These are phyloP conservation scores for Corymbia calophylla DNA, from an alignment of 441 rosid species.

Conservation along the genomic window DNA sequence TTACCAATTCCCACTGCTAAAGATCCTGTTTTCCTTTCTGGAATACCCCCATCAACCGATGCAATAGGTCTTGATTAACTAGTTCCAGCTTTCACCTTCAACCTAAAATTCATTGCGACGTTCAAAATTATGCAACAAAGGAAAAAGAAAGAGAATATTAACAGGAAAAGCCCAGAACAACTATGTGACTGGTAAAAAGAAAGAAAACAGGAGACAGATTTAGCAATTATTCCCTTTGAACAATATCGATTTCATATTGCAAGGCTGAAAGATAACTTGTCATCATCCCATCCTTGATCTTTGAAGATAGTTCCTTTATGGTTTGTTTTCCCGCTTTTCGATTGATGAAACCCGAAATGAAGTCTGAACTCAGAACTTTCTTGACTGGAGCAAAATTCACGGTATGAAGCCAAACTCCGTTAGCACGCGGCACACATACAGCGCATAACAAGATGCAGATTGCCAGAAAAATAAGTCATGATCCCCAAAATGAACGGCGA, in stretches of 20 bases:
- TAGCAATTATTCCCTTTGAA: not conserved
- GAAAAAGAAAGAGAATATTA: not conserved
- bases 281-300: not conserved
- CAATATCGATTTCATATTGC: not conserved
- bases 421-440: rapidly evolving
- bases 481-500: not conserved
- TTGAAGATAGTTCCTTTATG: not conserved
- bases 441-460: not conserved
- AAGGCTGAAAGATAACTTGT: not conserved
- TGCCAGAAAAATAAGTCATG: not conserved
- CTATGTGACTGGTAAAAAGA: not conserved
- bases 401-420: not conserved
- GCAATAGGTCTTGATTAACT: conserved; percentile 14
- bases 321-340: not conserved
- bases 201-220: not conserved
- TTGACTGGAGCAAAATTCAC: not conserved
- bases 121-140: not conserved
- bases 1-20: conserved; percentile 18
- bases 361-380: not conserved
- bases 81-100: not conserved
- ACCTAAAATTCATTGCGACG: not conserved
- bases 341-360: not conserved
- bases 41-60: conserved; percentile 8
- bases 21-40: conserved; percentile 13
- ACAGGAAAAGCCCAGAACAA: not conserved